Conservation (phyloP, 345 rosid genomes). For the Gossypium rotundifolium region DNA sequence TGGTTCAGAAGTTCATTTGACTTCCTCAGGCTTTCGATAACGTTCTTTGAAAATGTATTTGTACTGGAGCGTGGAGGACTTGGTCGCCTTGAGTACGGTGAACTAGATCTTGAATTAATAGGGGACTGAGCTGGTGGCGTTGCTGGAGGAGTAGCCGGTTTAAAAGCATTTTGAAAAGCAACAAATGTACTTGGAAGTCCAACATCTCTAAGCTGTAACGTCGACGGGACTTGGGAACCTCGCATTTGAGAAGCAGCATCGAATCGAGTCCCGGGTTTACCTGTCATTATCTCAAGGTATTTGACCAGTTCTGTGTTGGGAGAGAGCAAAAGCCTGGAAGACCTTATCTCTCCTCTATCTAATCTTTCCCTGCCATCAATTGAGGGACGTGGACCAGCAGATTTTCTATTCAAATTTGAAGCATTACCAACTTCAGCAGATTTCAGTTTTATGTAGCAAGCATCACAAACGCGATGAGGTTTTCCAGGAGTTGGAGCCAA, state of each 20-base stretch:
- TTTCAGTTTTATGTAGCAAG: constrained; percentile 82
- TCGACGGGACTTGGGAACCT: constrained; percentile 72
- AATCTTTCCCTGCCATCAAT: constrained; percentile 47
- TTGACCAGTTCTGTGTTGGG: constrained; percentile 66
- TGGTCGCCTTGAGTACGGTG: constrained; percentile 57
- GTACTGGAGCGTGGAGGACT: constrained; percentile 59
- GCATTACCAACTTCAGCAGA: constrained; percentile 53
- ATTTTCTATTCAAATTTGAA: constrained; percentile 33
- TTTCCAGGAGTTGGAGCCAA: constrained; percentile 97
- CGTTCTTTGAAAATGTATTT: constrained; percentile 61
- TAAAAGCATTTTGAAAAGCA: constrained; percentile 58
- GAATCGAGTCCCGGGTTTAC: constrained; percentile 40
- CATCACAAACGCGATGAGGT: constrained; percentile 94
- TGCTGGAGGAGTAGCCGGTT: constrained; percentile 31
- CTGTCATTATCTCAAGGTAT: constrained; percentile 62
- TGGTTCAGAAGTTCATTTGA: constrained; percentile 74
- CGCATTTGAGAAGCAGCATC: constrained; percentile 53
- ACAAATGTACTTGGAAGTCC: constrained; percentile 68
- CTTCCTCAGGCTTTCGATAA: constrained; percentile 77
- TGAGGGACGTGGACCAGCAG: constrained; percentile 37
- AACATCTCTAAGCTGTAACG: constrained; percentile 54
- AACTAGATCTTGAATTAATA: constrained; percentile 45
- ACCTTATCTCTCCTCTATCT: constrained; percentile 38
- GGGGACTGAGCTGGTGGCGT: constrained; percentile 27
- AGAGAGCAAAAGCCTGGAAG: constrained; percentile 55